Conservation (phyloP, 257 asterid species). For the Anisodus tanguticus region DNA sequence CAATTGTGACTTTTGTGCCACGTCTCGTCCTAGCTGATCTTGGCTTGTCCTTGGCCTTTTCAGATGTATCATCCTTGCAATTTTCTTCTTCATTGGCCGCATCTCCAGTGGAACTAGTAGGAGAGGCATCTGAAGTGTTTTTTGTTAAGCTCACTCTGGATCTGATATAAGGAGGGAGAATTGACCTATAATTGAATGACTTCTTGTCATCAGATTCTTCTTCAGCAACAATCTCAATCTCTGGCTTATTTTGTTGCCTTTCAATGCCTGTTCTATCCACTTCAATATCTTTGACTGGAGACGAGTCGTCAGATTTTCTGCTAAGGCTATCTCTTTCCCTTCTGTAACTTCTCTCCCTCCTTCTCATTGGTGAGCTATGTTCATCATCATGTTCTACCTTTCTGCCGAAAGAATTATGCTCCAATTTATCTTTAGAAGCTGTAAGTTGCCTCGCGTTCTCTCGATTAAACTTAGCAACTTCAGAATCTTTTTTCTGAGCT, state of each 20-base stretch:
- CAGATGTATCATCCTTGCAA: constrained; percentile 28
- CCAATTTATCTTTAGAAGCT: constrained; percentile 25
- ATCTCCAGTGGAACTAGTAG: constrained; percentile 14
- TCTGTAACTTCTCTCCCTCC: background rate
- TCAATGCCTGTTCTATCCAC: constrained; percentile 36
- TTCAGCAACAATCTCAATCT: constrained; percentile 25
- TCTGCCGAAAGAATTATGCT: constrained; percentile 1
- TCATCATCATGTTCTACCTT: constrained; percentile 26
- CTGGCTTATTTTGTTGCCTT: constrained; percentile 32
- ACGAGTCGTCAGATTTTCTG: background rate
- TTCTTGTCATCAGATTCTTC: constrained; percentile 42
- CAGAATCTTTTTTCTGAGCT: constrained; percentile 34
- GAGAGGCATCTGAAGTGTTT: constrained; percentile 22
- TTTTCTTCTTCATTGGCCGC: constrained; percentile 27
- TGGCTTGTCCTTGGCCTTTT: constrained; percentile 37
- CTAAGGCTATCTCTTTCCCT: background rate
- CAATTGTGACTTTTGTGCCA: constrained; percentile 35
- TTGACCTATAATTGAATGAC: constrained; percentile 31
- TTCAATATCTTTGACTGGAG: constrained; percentile 46
- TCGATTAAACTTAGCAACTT: constrained; percentile 1
- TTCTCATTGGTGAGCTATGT: background rate
- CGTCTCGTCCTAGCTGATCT: constrained; percentile 59
- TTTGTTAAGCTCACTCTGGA: constrained; percentile 30
- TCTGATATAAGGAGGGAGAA: constrained; percentile 61
- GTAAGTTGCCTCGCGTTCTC: constrained; percentile 27